phyloP scores from a whole-genome alignment of 805 yeast genomes.

The Pichia occidentalis region DNA sequence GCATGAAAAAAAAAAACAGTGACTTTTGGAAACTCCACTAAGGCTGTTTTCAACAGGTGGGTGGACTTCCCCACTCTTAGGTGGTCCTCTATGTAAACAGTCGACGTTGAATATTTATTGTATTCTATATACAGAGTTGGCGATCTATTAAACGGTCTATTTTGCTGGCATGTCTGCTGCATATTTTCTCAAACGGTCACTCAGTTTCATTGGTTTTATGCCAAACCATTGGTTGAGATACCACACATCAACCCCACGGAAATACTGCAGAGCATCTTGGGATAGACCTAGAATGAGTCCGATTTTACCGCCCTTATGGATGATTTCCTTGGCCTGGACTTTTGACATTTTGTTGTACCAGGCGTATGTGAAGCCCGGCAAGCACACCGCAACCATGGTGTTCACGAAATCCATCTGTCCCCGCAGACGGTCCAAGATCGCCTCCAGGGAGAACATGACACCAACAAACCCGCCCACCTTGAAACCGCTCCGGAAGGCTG shows the following conservation, averaged over 20 bases:
- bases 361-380: slow-evolving; percentile 49
- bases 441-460: slow-evolving; percentile 55
- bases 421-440: slow-evolving; percentile 45
- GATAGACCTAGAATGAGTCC: slow-evolving; percentile 58
- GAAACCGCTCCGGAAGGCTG: slow-evolving; percentile 38
- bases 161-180: slow-evolving; percentile 6
- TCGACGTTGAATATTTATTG: too few species aligned
- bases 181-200: slow-evolving; percentile 17
- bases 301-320: slow-evolving; percentile 47
- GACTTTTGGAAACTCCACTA: too few species aligned
- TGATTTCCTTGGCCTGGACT: slow-evolving; percentile 36
- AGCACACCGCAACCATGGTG: slow-evolving; percentile 52
- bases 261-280: slow-evolving; percentile 56
- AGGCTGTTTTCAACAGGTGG: too few species aligned
- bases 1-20: too few species aligned
- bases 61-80: too few species aligned
- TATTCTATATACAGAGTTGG: too few species aligned
- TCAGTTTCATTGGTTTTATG: slow-evolving; percentile 21
- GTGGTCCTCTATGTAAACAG: too few species aligned
- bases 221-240: slow-evolving; percentile 37
- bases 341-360: slow-evolving; percentile 35
- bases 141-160: not conserved
- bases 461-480: slow-evolving; percentile 41
- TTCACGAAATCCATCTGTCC: slow-evolving; percentile 51
- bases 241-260: slow-evolving; percentile 63